A percentile compares a stretch with the other conserved stretches of the same genome.
Conservation (phyloP, 2,329 filamentous ascomycete species). For the Aureobasidium sp. region DNA sequence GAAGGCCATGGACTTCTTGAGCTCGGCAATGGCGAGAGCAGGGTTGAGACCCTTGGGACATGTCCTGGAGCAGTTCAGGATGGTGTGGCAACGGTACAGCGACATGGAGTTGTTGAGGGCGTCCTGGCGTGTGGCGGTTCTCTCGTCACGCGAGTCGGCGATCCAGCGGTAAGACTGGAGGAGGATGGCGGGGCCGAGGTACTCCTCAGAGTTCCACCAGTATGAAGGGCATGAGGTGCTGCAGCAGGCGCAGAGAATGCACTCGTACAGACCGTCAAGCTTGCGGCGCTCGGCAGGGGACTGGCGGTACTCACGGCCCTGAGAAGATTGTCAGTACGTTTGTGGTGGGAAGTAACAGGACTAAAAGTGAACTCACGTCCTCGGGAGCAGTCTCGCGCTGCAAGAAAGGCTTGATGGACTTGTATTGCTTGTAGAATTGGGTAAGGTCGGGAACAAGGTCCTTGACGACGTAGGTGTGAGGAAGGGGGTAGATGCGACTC, state of each 20-base stretch:
- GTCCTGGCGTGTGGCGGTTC: constrained; percentile 76
- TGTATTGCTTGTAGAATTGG: constrained; percentile 99
- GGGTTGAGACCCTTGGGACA: constrained; percentile 99
- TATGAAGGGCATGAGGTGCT: constrained; percentile 98
- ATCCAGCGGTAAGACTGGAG: constrained; percentile 98
- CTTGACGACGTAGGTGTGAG: constrained; percentile 98
- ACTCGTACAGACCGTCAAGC: constrained; percentile 97
- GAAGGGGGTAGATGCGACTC: constrained; percentile 92
- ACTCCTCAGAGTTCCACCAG: constrained; percentile 99
- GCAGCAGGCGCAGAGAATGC: constrained; percentile 98
- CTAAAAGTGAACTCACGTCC: constrained; percentile 57
- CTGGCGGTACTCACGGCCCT: constrained; percentile 92
- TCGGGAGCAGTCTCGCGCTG: constrained; percentile 78
- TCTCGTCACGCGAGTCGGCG: constrained; percentile 88
- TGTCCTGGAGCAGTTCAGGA: constrained; percentile 95
- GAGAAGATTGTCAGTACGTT: constrained; percentile 20
- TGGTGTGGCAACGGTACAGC: constrained; percentile 97
- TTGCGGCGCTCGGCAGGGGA: constrained; percentile 88
- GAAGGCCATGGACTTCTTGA: constrained; percentile 91
- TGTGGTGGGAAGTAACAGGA: neutral
- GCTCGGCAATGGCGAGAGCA: constrained; percentile 88
- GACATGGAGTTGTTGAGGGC: constrained; percentile 98
- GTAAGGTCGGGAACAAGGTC: constrained; percentile 96
- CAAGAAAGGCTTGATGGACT: constrained; percentile 97
- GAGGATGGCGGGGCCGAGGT: constrained; percentile 92